Evolutionary conservation across 2,329 filamentous ascomycete genomes (phyloP).

Genomic region (Aspergillus sp.): DNA sequence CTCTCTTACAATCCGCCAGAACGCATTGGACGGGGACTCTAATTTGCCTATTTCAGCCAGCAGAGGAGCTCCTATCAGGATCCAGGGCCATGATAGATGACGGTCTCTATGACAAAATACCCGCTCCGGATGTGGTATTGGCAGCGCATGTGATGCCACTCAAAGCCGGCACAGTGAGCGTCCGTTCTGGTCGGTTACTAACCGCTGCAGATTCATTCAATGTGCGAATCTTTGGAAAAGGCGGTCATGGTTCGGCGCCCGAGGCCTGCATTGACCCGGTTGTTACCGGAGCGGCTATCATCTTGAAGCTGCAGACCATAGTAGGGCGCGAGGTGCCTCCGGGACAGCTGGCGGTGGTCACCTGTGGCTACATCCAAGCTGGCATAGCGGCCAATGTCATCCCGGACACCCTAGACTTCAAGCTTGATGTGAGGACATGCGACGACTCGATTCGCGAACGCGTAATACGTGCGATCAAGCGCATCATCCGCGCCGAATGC

Average conservation of each 20-base stretch:
- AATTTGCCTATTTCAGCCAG: constrained; percentile 63
- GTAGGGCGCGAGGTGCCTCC: constrained; percentile 43
- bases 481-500: constrained; percentile 57
- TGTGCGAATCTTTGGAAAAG: constrained; percentile 44
- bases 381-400: constrained; percentile 52
- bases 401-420: constrained; percentile 42
- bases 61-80: constrained; percentile 61
- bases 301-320: constrained; percentile 45
- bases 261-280: constrained; percentile 51
- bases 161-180: constrained; percentile 38
- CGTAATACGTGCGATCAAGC: constrained; percentile 40
- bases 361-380: constrained; percentile 46
- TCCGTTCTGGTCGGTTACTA: constrained; percentile 35
- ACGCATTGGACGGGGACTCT: constrained; percentile 60
- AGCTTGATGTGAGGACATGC: constrained; percentile 46
- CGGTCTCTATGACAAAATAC: constrained; percentile 56
- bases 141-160: constrained; percentile 56
- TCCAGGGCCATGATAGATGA: constrained; percentile 62
- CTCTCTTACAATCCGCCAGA: constrained; percentile 47
- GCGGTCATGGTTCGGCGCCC: constrained; percentile 48
- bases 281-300: constrained; percentile 45
- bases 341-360: constrained; percentile 48
- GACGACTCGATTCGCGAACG: constrained; percentile 33
- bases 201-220: constrained; percentile 41
- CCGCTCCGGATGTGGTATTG: constrained; percentile 58